Conservation (phyloP, 106 monocot species). For the Triglochin maritima region DNA sequence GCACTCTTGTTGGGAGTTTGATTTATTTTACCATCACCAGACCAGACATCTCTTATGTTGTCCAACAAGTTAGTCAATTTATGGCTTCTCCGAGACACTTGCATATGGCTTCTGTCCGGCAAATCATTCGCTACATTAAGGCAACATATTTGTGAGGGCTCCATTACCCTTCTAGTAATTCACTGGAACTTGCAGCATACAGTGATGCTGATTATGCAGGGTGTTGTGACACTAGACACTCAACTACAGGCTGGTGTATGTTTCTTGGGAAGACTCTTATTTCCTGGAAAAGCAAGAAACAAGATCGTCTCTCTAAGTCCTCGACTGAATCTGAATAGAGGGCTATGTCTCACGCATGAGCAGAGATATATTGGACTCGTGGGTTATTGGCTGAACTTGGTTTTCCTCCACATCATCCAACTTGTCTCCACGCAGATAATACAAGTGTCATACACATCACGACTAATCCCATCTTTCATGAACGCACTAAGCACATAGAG, state of each 20-base stretch:
- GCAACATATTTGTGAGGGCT: background rate
- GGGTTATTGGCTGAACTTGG: background rate
- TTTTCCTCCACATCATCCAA: background rate
- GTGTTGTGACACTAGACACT: background rate
- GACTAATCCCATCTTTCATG: background rate
- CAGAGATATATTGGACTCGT: background rate
- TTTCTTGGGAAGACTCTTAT: conserved; percentile 2
- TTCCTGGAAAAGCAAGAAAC: conserved; percentile 17
- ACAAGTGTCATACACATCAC: background rate
- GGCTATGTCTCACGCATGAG: background rate
- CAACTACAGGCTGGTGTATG: conserved; percentile 1
- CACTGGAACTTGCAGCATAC: background rate
- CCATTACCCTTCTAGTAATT: background rate
- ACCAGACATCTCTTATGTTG: background rate
- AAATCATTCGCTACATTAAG: background rate
- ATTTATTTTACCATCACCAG: conserved; percentile 4
- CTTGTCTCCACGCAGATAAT: background rate
- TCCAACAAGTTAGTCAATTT: background rate
- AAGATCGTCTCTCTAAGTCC: conserved; percentile 2
- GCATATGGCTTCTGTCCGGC: background rate
- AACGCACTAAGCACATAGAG: background rate
- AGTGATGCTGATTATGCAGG: conserved; percentile 8
- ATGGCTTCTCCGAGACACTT: background rate
- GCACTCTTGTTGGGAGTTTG: no score
- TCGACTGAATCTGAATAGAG: conserved; percentile 3